phyloP scores from a whole-genome alignment of 2,329 filamentous ascomycete species.

The Xylariaceae sp. region DNA sequence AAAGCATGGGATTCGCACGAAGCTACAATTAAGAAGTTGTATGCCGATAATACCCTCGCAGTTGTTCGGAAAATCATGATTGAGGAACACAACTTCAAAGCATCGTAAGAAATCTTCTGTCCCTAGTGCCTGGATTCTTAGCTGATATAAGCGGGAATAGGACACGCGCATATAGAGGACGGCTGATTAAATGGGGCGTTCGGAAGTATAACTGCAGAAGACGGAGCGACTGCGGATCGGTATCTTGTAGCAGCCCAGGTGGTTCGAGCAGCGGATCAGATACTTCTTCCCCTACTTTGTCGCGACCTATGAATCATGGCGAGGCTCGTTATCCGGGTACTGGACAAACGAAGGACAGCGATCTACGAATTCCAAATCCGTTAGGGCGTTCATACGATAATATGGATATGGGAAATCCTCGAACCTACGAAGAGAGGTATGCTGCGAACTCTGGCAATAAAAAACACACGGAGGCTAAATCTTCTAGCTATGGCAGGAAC shows the following conservation, averaged over 20 bases:
- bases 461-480: neutral
- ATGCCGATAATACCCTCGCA: conserved; percentile 36
- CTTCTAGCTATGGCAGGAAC: conserved; percentile 11
- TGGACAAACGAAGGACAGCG: conserved; percentile 1
- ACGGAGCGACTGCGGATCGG: conserved; percentile 19
- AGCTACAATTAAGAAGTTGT: conserved; percentile 35
- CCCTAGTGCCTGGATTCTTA: conserved; percentile 1
- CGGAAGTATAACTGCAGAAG: conserved; percentile 55
- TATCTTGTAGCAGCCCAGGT: conserved; percentile 15
- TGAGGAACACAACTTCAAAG: conserved; percentile 42
- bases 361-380: conserved; percentile 21
- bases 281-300: conserved; percentile 24
- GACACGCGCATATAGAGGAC: conserved; percentile 57
- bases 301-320: conserved; percentile 1
- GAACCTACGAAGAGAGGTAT: conserved; percentile 13
- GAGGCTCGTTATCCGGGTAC: conserved; percentile 3
- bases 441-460: neutral
- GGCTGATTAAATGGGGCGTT: conserved; percentile 54
- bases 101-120: conserved; percentile 51
- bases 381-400: conserved; percentile 19
- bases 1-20: conserved; percentile 38
- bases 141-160: conserved; percentile 24
- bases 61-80: conserved; percentile 40
- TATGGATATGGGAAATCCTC: neutral
- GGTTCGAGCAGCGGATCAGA: conserved; percentile 28